Evolutionary conservation across 2,329 filamentous ascomycete genomes (phyloP).

Genomic region (Neocucurbitaria cava): DNA sequence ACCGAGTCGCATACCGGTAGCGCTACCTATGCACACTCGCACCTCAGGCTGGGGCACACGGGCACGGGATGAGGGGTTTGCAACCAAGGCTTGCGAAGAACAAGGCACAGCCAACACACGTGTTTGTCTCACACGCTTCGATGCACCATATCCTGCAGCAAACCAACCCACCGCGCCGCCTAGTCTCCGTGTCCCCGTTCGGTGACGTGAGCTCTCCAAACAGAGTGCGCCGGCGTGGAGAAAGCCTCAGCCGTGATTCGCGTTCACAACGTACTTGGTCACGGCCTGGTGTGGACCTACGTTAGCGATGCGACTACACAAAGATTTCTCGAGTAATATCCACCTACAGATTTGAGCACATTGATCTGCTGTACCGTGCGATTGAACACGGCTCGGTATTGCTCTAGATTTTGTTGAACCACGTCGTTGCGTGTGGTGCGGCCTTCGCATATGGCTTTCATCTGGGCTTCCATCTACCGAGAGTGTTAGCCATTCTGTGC

Average conservation of each 20-base stretch:
- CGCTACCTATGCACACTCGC: slow-evolving; percentile 12
- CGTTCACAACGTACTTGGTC: slow-evolving; percentile 49
- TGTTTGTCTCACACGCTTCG: slow-evolving; percentile 8
- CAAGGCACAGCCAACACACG: slow-evolving; percentile 16
- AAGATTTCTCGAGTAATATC: slow-evolving; percentile 13
- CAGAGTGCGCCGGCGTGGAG: slow-evolving; percentile 27
- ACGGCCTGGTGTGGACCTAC: slow-evolving; percentile 40
- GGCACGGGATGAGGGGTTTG: slow-evolving; percentile 7
- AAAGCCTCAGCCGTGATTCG: slow-evolving; percentile 46
- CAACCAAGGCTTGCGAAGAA: slow-evolving; percentile 3
- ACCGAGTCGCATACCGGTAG: slow-evolving; percentile 37
- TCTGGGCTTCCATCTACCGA: slow-evolving; percentile 82
- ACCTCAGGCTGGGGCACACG: slow-evolving; percentile 9
- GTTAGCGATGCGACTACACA: slow-evolving; percentile 27
- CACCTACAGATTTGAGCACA: slow-evolving; percentile 61
- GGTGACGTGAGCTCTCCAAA: slow-evolving; percentile 8
- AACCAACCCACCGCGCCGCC: slow-evolving; percentile 1
- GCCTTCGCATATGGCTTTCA: slow-evolving; percentile 96
- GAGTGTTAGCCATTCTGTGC: slow-evolving; percentile 12
- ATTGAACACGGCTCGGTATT: slow-evolving; percentile 86
- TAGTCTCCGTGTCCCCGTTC: not conserved
- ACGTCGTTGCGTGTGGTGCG: slow-evolving; percentile 76
- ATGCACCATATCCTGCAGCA: slow-evolving; percentile 13
- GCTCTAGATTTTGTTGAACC: slow-evolving; percentile 80
- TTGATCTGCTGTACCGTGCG: slow-evolving; percentile 80